Conservation (phyloP, 768 basidiomycete genomes). For the Hericium coralloides region DNA sequence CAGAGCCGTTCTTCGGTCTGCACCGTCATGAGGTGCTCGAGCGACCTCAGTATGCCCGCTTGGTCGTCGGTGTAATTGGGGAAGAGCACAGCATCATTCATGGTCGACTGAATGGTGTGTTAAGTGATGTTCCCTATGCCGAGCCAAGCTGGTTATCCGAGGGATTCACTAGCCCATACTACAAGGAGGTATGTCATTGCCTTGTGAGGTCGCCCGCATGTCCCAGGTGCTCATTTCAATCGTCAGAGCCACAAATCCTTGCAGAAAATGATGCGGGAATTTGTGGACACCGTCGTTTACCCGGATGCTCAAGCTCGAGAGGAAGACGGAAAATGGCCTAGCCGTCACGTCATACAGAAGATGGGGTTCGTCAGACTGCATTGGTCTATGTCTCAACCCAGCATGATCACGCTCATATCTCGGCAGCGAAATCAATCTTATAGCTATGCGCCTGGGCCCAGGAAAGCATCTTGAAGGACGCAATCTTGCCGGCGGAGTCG, state of each 20-base stretch:
- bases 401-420: not conserved
- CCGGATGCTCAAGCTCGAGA: constrained; percentile 51
- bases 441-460: constrained; percentile 92
- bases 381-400: not conserved
- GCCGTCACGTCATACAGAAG: constrained; percentile 63
- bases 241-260: constrained; percentile 52
- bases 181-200: constrained; percentile 43
- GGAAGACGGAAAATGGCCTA: constrained; percentile 81
- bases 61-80: constrained; percentile 59
- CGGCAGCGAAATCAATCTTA: constrained; percentile 54
- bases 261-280: constrained; percentile 50
- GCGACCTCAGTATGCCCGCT: constrained; percentile 59
- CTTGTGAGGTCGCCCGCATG: not conserved
- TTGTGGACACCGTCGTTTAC: constrained; percentile 61
- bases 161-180: constrained; percentile 77
- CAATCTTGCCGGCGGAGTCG: constrained; percentile 60
- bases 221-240: not conserved
- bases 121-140: constrained; percentile 77
- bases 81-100: constrained; percentile 50
- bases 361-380: constrained; percentile 57
- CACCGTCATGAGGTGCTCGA: constrained; percentile 77
- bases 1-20: constrained; percentile 77
- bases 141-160: constrained; percentile 76
- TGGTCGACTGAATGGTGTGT: constrained; percentile 39
- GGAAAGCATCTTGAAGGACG: constrained; percentile 79